Evolutionary conservation across 2,329 filamentous ascomycete species (phyloP).

Genomic region (Botryosphaeria dothidea): DNA sequence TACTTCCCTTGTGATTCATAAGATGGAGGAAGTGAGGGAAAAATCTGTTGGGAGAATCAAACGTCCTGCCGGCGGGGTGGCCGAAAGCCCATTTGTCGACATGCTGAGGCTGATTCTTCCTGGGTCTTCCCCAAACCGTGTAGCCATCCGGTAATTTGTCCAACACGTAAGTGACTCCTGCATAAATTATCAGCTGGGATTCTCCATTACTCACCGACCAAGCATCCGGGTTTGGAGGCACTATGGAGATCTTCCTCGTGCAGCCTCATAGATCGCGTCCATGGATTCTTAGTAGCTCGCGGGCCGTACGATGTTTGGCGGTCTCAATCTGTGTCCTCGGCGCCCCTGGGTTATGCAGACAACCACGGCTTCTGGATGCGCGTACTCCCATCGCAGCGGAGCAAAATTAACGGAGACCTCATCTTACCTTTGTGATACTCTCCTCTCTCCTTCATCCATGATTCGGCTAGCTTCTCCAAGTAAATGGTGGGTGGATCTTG

Average conservation of each 20-base stretch:
- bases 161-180: conserved; percentile 49
- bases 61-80: conserved; percentile 53
- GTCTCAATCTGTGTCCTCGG: background rate
- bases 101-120: conserved; percentile 41
- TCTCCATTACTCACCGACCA: background rate
- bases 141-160: conserved; percentile 58
- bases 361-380: background rate
- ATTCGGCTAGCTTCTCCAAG: conserved; percentile 47
- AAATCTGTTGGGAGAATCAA: conserved; percentile 57
- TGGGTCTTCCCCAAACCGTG: conserved; percentile 47
- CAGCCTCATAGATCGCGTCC: too few relatives aligned
- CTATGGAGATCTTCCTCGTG: background rate
- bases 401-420: background rate
- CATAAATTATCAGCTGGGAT: background rate
- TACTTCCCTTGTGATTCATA: conserved; percentile 49
- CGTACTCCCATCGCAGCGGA: background rate
- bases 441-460: conserved; percentile 50
- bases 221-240: too few relatives aligned
- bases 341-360: background rate
- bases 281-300: too few relatives aligned
- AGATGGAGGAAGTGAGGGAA: conserved; percentile 59
- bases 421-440: conserved; percentile 24
- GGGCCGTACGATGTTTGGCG: background rate
- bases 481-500: conserved; percentile 44
- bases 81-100: conserved; percentile 60